Base-by-base conservation (phyloP, 2,329 filamentous ascomycete genomes). In the Ceratocystis cacaofunesta region DNA sequence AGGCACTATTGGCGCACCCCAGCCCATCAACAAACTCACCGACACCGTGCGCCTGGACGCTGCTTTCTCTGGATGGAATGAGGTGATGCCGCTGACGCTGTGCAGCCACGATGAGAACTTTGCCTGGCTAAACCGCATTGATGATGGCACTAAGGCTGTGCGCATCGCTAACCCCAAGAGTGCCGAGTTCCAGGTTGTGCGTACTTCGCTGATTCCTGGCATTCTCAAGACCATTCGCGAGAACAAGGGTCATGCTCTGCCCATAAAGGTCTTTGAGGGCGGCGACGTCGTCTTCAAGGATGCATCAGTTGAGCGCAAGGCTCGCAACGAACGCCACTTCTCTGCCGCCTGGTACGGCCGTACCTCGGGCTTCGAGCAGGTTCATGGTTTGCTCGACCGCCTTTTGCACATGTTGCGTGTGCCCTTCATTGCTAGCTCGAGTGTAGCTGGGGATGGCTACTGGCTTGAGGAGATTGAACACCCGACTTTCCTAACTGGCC, bases 51-150 rank as follows among this genome's bases (percentile, higher is more conserved):
- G 94, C 64, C 78, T 86, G 65, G 94, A 99, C 75, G 84, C 89
- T 62, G 92, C 92, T 65, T 94, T 96, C 85, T 88, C 92, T 5
- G 94, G 94, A 67, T 99, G 94, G 94, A 87, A 85, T 65, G 94
- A 99, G 78, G 92, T 96, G 65, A 87, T 99, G 83, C 92, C 94
- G 30, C 81, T 99, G 32, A 97, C 96, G 70, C 84, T 99, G 65
- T 99, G 94, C 81, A 95, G 90, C 58, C 91, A 96, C 75, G 92
- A 97, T 72, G 94, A 99, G 81, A 99, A 99, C 79, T 99, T 97
- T 75, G 87, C 82, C 67, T 96, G 90, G 88, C 80, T 99, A 15
- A 96, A 96, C 78, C 87, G 91, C 72, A 85, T 86, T 72, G 92
- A 96, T 70, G 89, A 95, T 71, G 90, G 90, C 69, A 86, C 82